phyloP scores from a whole-genome alignment of 176 grass and related monocot genomes.

The Tillandsia fasciculata region DNA sequence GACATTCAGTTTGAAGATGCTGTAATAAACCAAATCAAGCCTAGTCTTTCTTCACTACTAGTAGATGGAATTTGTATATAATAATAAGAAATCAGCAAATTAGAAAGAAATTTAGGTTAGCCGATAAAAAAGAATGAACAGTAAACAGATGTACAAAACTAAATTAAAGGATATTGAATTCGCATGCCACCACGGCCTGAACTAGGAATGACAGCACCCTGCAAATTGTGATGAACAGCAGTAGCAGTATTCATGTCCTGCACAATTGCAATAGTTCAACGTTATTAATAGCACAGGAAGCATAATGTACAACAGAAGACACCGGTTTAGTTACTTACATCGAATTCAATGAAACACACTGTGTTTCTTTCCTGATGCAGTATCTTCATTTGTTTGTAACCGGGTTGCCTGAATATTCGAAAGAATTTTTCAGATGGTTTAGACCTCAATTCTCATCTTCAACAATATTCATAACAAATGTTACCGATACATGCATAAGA shows the following conservation, averaged over 20 bases:
- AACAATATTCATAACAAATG: too few relatives aligned
- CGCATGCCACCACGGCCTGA: slow-evolving; percentile 99
- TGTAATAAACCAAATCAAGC: slow-evolving; percentile 10
- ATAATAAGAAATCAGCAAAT: background rate
- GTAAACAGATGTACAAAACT: slow-evolving; percentile 7
- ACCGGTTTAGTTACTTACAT: slow-evolving; percentile 28
- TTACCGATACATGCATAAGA: background rate
- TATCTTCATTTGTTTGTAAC: slow-evolving; percentile 96
- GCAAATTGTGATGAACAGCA: slow-evolving; percentile 83
- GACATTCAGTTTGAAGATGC: background rate
- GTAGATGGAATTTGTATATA: too few relatives aligned
- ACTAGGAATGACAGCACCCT: slow-evolving; percentile 92
- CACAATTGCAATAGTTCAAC: background rate
- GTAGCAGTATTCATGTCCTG: slow-evolving; percentile 69
- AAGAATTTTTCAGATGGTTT: background rate
- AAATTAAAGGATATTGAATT: slow-evolving; percentile 94
- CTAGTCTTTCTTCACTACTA: background rate
- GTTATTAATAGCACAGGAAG: background rate
- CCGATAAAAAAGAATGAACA: background rate
- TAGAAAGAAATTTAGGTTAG: background rate
- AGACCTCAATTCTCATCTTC: background rate
- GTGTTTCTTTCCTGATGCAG: slow-evolving; percentile 96
- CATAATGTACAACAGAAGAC: background rate
- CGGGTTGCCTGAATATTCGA: slow-evolving; percentile 62
- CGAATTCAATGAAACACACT: slow-evolving; percentile 98